Conservation (phyloP, 768 basidiomycete genomes). For the Pisolithus microcarpus region DNA sequence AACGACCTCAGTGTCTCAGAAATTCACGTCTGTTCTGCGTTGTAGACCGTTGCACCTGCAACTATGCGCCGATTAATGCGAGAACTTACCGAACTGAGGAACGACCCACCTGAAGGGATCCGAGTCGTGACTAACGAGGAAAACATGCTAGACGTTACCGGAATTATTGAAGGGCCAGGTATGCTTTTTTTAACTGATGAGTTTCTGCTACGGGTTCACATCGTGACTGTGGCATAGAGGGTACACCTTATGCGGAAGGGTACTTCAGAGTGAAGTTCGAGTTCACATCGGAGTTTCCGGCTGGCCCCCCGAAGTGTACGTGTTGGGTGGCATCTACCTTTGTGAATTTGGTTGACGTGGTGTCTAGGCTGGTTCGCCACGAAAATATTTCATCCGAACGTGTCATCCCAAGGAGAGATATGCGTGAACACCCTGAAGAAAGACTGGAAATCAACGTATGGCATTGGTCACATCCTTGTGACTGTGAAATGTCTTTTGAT, state of each 20-base stretch:
- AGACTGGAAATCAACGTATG: constrained; percentile 90
- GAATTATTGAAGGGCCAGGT: constrained; percentile 90
- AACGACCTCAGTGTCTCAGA: neutral
- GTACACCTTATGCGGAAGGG: constrained; percentile 67
- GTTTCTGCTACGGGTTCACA: constrained; percentile 4
- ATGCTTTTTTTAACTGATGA: constrained; percentile 20
- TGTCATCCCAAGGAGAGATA: constrained; percentile 84
- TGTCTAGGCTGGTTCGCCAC: constrained; percentile 77
- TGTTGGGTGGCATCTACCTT: constrained; percentile 4
- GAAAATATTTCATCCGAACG: constrained; percentile 97
- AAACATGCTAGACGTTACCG: constrained; percentile 81
- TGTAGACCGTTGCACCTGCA: constrained; percentile 39
- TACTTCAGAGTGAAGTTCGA: constrained; percentile 74
- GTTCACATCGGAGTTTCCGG: constrained; percentile 91
- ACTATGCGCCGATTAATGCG: constrained; percentile 83
- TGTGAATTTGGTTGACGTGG: constrained; percentile 3
- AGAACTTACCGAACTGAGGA: constrained; percentile 75
- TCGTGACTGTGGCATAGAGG: constrained; percentile 30
- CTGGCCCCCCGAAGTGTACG: constrained; percentile 89
- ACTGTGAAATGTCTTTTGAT: constrained; percentile 95
- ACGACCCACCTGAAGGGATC: constrained; percentile 86
- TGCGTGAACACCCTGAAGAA: constrained; percentile 97
- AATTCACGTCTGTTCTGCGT: neutral
- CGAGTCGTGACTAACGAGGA: constrained; percentile 81
- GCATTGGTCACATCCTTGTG: constrained; percentile 84